Evolutionary conservation across 1,139 yeast species (phyloP).

Genomic region (Zygosaccharomyces pseudobailii): DNA sequence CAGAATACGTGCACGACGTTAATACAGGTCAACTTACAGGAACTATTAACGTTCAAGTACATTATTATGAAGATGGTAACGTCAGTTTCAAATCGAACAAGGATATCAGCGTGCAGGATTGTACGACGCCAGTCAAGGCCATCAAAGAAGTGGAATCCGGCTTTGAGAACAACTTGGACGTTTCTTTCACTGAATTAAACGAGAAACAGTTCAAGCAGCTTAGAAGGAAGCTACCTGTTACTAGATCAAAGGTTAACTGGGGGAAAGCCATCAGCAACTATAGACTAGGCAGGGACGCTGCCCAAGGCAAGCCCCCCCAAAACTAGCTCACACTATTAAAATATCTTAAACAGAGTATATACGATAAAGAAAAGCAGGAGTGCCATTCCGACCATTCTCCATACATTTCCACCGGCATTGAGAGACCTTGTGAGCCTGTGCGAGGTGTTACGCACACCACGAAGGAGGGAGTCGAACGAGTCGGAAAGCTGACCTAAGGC

Average conservation of each 20-base stretch:
- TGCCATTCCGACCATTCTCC: constrained; percentile 56
- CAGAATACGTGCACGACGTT: constrained; percentile 49
- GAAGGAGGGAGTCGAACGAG: constrained; percentile 56
- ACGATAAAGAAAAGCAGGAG: constrained; percentile 57
- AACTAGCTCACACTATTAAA: constrained; percentile 29
- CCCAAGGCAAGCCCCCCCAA: constrained; percentile 34
- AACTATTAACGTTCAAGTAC: constrained; percentile 63
- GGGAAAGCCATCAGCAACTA: constrained; percentile 89
- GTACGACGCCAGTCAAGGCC: constrained; percentile 38
- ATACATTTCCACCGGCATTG: constrained; percentile 51
- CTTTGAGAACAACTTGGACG: constrained; percentile 57
- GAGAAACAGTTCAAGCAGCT: constrained; percentile 77
- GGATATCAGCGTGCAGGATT: constrained; percentile 30
- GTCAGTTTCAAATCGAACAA: constrained; percentile 66
- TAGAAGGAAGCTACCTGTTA: constrained; percentile 87
- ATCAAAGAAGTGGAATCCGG: constrained; percentile 58
- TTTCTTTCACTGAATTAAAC: constrained; percentile 65
- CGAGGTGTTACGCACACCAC: constrained; percentile 62
- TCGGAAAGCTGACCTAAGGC: constrained; percentile 54
- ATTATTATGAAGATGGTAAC: constrained; percentile 94
- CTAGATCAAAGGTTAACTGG: constrained; percentile 91
- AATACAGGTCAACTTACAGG: constrained; percentile 45
- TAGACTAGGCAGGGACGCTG: constrained; percentile 81
- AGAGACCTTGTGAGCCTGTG: constrained; percentile 58
- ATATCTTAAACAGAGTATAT: constrained; percentile 59